Percentiles rank a stretch among this genome's conserved stretches.
Evolutionary conservation across 2,329 filamentous ascomycete genomes (phyloP).

Genomic region (Ophiocordyceps camponoti-leonardi): DNA sequence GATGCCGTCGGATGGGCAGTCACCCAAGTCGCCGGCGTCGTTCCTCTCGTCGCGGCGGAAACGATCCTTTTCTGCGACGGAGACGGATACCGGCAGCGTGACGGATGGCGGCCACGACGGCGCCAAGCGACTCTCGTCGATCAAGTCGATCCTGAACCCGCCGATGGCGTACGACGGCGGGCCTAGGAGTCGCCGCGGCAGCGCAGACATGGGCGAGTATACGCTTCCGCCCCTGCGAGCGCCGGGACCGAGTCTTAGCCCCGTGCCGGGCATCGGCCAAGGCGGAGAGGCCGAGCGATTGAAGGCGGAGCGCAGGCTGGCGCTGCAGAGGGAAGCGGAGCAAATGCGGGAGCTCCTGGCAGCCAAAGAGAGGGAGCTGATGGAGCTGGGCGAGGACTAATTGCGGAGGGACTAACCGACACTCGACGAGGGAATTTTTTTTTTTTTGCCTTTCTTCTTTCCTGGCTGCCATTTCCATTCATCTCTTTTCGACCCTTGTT

Average conservation of each 20-base stretch:
- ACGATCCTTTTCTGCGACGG: slow-evolving; percentile 46
- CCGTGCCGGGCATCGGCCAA: slow-evolving; percentile 10
- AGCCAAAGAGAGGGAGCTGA: slow-evolving; percentile 56
- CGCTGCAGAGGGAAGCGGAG: slow-evolving; percentile 57
- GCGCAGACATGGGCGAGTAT: slow-evolving; percentile 20
- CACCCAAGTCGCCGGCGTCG: slow-evolving; percentile 42
- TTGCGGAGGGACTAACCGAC: background rate
- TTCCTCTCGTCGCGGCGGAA: slow-evolving; percentile 45
- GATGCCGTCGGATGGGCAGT: slow-evolving; percentile 31
- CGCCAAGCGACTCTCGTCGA: slow-evolving; percentile 52
- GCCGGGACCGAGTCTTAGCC: slow-evolving; percentile 20
- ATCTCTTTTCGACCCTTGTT: background rate
- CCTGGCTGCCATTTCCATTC: background rate
- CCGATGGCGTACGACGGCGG: slow-evolving; percentile 10
- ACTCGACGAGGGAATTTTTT: background rate
- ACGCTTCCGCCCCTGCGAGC: slow-evolving; percentile 24
- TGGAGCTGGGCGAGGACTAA: slow-evolving; percentile 13
- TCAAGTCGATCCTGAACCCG: slow-evolving; percentile 59
- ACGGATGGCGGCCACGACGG: slow-evolving; percentile 25
- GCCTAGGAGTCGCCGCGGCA: slow-evolving; percentile 10
- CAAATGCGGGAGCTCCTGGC: slow-evolving; percentile 56
- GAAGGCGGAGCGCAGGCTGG: slow-evolving; percentile 45
- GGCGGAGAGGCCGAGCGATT: slow-evolving; percentile 27
- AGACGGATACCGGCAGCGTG: slow-evolving; percentile 26
- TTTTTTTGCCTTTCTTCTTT: background rate